These are phyloP conservation scores for Rhizopogon vesiculosus DNA, from an alignment of 768 basidiomycete species.

Conservation along the genomic window DNA sequence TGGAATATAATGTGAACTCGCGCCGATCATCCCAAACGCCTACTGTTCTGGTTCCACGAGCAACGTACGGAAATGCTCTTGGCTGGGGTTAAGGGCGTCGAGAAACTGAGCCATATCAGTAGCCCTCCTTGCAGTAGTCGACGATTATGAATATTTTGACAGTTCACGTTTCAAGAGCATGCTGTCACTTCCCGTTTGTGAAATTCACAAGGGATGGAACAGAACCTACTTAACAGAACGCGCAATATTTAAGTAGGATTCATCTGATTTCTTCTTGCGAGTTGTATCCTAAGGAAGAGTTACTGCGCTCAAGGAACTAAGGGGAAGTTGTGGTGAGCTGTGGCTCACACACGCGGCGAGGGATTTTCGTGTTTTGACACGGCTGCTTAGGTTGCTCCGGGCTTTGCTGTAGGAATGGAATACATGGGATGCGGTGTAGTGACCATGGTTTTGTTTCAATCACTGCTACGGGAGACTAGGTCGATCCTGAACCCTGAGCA, in stretches of 20 bases:
- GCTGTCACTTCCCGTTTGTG: conserved; percentile 3
- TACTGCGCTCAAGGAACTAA: not conserved
- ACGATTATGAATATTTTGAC: not conserved
- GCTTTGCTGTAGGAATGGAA: too few relatives aligned
- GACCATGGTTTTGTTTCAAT: too few relatives aligned
- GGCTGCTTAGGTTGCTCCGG: too few relatives aligned
- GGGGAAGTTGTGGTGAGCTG: conserved; percentile 9
- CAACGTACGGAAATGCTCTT: conserved; percentile 28
- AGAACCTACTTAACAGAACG: not conserved
- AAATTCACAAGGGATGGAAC: not conserved
- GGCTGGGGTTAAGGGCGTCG: conserved; percentile 33
- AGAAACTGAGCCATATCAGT: conserved; percentile 37
- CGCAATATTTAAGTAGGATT: not conserved
- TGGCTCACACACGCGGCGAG: conserved; percentile 3
- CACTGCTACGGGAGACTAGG: too few relatives aligned
- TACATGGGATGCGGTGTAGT: too few relatives aligned
- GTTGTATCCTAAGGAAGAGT: not conserved
- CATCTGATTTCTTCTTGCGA: not conserved
- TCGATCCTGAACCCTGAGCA: too few relatives aligned
- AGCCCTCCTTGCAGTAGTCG: conserved; percentile 3
- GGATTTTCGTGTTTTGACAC: not conserved
- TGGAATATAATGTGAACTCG: not conserved
- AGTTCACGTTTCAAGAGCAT: conserved; percentile 7
- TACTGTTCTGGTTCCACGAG: conserved; percentile 45
- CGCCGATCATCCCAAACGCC: conserved; percentile 35